Conservation (phyloP, 2,329 filamentous ascomycete species). For the Eurotiales sp. region DNA sequence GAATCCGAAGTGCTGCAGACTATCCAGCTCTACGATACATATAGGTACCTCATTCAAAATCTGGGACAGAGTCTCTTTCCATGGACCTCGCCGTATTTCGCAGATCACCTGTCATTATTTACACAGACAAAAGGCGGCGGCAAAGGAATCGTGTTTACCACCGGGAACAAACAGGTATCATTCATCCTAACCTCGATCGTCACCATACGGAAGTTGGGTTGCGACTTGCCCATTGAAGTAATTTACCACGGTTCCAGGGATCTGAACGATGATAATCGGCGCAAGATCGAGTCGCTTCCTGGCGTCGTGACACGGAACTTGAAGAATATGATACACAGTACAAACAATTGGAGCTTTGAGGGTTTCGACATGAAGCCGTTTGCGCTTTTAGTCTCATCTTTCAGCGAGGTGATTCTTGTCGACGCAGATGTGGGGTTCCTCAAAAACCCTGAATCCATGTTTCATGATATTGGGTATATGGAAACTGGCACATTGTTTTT, state of each 20-base stretch:
- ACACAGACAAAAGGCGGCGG: slow-evolving; percentile 41
- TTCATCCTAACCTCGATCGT: slow-evolving; percentile 46
- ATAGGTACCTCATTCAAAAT: slow-evolving; percentile 38
- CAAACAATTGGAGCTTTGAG: slow-evolving; percentile 39
- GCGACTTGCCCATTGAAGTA: neutral
- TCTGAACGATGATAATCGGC: slow-evolving; percentile 41
- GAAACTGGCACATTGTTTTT: slow-evolving; percentile 46
- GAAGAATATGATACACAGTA: slow-evolving; percentile 42
- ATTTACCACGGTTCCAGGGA: slow-evolving; percentile 35
- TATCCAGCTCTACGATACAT: slow-evolving; percentile 42
- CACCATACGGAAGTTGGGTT: neutral
- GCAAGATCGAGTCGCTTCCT: slow-evolving; percentile 39
- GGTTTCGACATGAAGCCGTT: slow-evolving; percentile 49
- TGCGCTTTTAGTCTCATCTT: slow-evolving; percentile 45
- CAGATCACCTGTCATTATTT: slow-evolving; percentile 44
- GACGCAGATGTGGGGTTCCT: slow-evolving; percentile 47
- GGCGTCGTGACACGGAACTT: slow-evolving; percentile 45
- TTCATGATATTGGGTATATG: slow-evolving; percentile 41
- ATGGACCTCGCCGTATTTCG: slow-evolving; percentile 35
- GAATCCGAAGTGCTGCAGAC: slow-evolving; percentile 25
- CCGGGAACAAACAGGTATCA: slow-evolving; percentile 41
- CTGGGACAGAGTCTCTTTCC: slow-evolving; percentile 34
- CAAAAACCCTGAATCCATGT: slow-evolving; percentile 40
- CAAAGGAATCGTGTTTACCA: slow-evolving; percentile 44
- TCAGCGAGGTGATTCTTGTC: slow-evolving; percentile 47